These are phyloP conservation scores for Ophioceras dolichostomum DNA, from an alignment of 2,329 filamentous ascomycete species.

Conservation along the genomic window DNA sequence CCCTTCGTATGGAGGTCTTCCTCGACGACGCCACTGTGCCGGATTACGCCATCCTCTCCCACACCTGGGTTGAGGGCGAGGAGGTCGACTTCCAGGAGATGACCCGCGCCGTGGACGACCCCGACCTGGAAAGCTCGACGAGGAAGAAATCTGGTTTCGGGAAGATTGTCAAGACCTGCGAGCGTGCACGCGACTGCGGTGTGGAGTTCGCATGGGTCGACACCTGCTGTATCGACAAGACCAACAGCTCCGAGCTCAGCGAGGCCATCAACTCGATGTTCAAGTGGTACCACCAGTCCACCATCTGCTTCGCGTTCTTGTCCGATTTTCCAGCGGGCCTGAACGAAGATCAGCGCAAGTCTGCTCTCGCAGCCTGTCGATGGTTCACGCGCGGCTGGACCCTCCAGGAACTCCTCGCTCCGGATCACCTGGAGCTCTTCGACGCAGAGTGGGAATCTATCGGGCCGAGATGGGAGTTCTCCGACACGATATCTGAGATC, in stretches of 20 bases:
- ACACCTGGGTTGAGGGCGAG: constrained; percentile 2
- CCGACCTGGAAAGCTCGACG: constrained; percentile 42
- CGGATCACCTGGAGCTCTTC: constrained; percentile 12
- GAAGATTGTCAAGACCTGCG: not conserved
- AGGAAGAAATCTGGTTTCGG: not conserved
- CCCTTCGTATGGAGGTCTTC: not conserved
- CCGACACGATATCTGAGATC: constrained; percentile 12
- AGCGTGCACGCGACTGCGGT: not conserved
- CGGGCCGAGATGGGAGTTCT: no score
- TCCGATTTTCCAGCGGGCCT: constrained; percentile 4
- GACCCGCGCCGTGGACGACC: constrained; percentile 31
- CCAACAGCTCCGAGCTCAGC: constrained; percentile 1
- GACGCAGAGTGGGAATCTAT: no score
- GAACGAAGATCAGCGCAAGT: not conserved
- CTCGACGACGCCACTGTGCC: not conserved
- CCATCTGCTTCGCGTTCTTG: constrained; percentile 4
- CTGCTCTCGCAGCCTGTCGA: no score
- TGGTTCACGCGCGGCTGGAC: constrained; percentile 6
- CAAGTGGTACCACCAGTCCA: constrained; percentile 1
- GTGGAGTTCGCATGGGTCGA: constrained; percentile 3
- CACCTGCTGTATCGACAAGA: constrained; percentile 5
- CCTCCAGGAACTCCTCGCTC: constrained; percentile 11
- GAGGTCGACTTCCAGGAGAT: constrained; percentile 41
- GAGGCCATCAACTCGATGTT: constrained; percentile 6
- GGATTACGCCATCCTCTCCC: constrained; percentile 2